These are phyloP conservation scores for Pichia sp. DNA, from an alignment of 1,139 yeast species.

Conservation along the genomic window DNA sequence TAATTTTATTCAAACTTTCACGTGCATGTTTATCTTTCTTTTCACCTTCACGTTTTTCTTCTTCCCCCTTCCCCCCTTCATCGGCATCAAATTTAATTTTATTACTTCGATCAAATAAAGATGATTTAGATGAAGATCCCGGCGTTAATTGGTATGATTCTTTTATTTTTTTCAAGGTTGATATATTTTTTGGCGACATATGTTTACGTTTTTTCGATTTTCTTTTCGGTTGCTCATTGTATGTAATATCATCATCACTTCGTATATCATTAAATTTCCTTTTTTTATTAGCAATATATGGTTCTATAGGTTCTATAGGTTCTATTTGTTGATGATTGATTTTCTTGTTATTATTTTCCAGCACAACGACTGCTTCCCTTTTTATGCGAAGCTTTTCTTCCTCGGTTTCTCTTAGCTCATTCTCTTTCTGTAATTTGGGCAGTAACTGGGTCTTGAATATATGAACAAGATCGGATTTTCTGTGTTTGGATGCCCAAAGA, in stretches of 20 bases:
- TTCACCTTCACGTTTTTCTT: background rate
- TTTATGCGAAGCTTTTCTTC: background rate
- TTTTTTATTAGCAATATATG: conserved; percentile 1
- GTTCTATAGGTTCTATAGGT: background rate
- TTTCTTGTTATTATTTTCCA: background rate
- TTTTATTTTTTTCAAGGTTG: conserved; percentile 1
- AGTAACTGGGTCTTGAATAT: conserved; percentile 12
- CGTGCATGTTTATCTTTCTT: background rate
- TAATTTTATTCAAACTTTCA: background rate
- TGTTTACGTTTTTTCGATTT: conserved; percentile 20
- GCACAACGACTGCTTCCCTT: background rate
- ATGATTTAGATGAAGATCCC: background rate
- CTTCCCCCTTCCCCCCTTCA: background rate
- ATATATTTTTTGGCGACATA: conserved; percentile 15
- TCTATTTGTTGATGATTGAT: background rate
- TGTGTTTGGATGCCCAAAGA: conserved; percentile 15
- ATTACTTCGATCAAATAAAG: conserved; percentile 4
- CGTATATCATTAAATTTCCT: conserved; percentile 15
- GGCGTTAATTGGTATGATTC: background rate
- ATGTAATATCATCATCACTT: background rate
- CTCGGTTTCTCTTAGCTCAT: background rate
- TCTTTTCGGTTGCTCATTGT: conserved; percentile 17
- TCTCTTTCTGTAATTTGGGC: conserved; percentile 8
- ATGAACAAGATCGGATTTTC: conserved; percentile 18
- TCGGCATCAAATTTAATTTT: conserved; percentile 4